A percentile compares a stretch with the other conserved stretches of the same genome.
Conservation (phyloP, 2,329 filamentous ascomycete genomes). For the Arthrinium puccinioides region DNA sequence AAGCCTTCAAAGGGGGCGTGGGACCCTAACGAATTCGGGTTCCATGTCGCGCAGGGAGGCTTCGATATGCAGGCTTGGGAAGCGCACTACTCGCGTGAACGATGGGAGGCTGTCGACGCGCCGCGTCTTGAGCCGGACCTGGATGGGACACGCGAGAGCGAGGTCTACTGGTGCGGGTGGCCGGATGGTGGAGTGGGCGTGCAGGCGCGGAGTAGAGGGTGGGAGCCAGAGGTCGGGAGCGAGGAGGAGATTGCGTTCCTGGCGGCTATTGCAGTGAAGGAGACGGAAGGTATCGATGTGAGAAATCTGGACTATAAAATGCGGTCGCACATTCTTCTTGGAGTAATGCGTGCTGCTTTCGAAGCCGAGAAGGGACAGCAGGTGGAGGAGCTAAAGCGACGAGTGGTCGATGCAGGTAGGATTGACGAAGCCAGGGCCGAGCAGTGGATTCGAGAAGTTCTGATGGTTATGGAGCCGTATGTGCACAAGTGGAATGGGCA, state of each 20-base stretch:
- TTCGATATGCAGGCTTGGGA: not conserved
- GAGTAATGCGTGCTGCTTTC: slow-evolving; percentile 5
- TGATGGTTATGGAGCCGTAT: slow-evolving; percentile 5
- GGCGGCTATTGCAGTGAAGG: slow-evolving; percentile 8
- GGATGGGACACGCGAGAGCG: not conserved
- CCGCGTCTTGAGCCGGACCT: not conserved
- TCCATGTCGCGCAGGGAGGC: not conserved
- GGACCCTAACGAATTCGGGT: not conserved
- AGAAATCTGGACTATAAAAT: slow-evolving; percentile 6
- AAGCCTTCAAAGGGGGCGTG: not conserved
- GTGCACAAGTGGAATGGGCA: not conserved
- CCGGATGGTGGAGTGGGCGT: not conserved
- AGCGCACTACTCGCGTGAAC: not conserved
- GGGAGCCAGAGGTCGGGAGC: slow-evolving; percentile 10
- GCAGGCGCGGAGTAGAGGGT: slow-evolving; percentile 5
- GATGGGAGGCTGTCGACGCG: not conserved
- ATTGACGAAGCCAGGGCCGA: not conserved
- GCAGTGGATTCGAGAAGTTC: slow-evolving; percentile 2
- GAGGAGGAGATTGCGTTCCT: slow-evolving; percentile 11
- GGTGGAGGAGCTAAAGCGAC: slow-evolving; percentile 2
- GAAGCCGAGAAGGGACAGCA: slow-evolving; percentile 1
- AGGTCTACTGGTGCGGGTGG: not conserved
- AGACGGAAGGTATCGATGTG: slow-evolving; percentile 6
- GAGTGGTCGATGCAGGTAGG: slow-evolving; percentile 2
- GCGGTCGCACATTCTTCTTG: slow-evolving; percentile 11